Evolutionary conservation across 805 yeast genomes (phyloP).

Genomic region (Brettanomyces naardenensis): DNA sequence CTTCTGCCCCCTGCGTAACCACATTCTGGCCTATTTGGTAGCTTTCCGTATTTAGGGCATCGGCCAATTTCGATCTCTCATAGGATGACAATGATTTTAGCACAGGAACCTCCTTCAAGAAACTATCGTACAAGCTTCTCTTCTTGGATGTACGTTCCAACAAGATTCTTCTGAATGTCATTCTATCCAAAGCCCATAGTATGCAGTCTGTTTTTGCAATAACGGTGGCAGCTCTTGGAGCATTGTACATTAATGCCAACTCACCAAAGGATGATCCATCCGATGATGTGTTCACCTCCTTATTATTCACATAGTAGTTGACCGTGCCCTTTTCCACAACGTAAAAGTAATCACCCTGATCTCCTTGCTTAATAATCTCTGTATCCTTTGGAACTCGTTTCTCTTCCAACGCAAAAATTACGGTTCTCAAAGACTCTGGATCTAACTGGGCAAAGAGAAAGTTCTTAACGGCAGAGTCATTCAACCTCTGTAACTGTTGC

Average conservation of each 20-base stretch:
- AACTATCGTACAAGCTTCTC: constrained; percentile 84
- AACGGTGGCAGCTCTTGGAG: constrained; percentile 97
- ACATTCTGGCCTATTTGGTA: constrained; percentile 67
- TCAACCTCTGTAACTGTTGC: constrained; percentile 61
- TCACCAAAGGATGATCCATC: constrained; percentile 94
- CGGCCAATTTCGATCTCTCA: constrained; percentile 88
- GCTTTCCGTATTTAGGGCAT: constrained; percentile 77
- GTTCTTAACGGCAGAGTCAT: constrained; percentile 66
- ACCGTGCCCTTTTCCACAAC: constrained; percentile 80
- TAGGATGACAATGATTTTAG: constrained; percentile 63
- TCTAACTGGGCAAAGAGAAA: constrained; percentile 82
- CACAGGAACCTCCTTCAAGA: constrained; percentile 80
- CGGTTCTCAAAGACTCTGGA: constrained; percentile 64
- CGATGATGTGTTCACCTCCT: constrained; percentile 65
- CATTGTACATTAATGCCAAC: constrained; percentile 92
- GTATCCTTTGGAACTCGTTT: constrained; percentile 50
- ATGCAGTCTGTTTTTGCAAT: constrained; percentile 61
- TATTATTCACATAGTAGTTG: constrained; percentile 66
- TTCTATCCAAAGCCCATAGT: constrained; percentile 89
- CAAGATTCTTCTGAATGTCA: constrained; percentile 85
- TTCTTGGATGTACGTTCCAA: constrained; percentile 86
- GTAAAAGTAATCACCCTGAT: constrained; percentile 89
- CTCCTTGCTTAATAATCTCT: constrained; percentile 81
- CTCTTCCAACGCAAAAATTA: constrained; percentile 78
- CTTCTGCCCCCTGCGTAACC: constrained; percentile 79